Base-by-base conservation (phyloP, 2,329 filamentous ascomycete genomes). In the Didymosphaeria variabile region DNA sequence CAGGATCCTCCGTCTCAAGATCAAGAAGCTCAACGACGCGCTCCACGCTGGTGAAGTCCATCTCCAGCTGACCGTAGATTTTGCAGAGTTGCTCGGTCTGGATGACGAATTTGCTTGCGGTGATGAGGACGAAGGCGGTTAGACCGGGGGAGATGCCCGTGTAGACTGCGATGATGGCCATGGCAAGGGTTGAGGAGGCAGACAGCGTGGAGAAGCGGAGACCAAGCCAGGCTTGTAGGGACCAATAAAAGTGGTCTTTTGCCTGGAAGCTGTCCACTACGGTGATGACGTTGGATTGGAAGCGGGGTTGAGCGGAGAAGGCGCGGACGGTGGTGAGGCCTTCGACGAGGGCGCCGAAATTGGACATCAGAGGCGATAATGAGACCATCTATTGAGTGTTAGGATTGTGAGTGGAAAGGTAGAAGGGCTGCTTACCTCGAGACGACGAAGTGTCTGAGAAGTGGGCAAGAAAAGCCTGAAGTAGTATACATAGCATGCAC, bases 181-280 rank as follows among this genome's bases (percentile, higher is more conserved):
- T 81, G 0, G 88, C 79, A 60, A 94, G 91, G 0, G 91, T 93
- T 8, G 92, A 92, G 3, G 86, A 74, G 0, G 90, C 91, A 0
- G 92, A 92, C 6, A 94, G 79, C 9, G 83, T 78, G 67, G 92
- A 90, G 58, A 95, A 94, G 13, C 93, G 88, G 71, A 91, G 93
- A 74, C 89, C 89, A 2, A 97, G 83, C 93, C 93, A 97, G 8
- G 88, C 88, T 67, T 96, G 92, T 46, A 96, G 84, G 60, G 89
- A 91, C 81, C 93, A 97, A 80, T 96, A 97, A 79, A 97, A 97
- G 76, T 97, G 94, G 71, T 97, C 94, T 86, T 97, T 95, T 74
- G 93, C 93, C 76, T 97, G 94, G 73, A 97, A 97, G 19, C 89
- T 88, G 72, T 97, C 93, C 0, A 93, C 93, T 0, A 93, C 93